Evolutionary conservation across 805 yeast genomes (phyloP).

Genomic region (Ogataea trehalophila): DNA sequence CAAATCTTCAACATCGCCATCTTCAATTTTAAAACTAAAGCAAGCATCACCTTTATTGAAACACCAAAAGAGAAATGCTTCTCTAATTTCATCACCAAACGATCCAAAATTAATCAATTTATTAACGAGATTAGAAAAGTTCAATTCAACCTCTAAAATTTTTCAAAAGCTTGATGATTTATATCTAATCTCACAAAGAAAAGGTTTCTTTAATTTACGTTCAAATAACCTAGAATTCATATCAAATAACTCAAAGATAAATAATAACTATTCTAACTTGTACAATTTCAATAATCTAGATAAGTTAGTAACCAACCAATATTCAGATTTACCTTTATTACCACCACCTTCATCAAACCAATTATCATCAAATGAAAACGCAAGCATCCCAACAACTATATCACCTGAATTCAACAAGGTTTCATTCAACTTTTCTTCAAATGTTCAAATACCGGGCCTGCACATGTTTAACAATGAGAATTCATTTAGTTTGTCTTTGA

Average conservation of each 20-base stretch:
- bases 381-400: constrained; percentile 1
- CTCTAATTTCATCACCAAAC: constrained; percentile 23
- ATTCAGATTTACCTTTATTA: constrained; percentile 17
- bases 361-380: not conserved
- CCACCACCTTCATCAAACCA: constrained; percentile 11
- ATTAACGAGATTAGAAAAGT: constrained; percentile 26
- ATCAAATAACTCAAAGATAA: constrained; percentile 24
- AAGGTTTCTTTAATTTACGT: constrained; percentile 28
- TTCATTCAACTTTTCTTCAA: not conserved
- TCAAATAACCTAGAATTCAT: constrained; percentile 28
- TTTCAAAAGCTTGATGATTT: constrained; percentile 28
- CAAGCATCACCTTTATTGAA: too few relatives aligned
- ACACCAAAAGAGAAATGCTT: constrained; percentile 20
- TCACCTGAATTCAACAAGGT: not conserved
- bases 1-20: too few relatives aligned
- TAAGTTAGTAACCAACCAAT: constrained; percentile 21
- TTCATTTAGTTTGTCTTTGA: constrained; percentile 8
- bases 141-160: constrained; percentile 22
- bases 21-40: too few relatives aligned
- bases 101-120: constrained; percentile 26
- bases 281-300: constrained; percentile 26
- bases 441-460: constrained; percentile 14
- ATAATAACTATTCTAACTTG: constrained; percentile 20
- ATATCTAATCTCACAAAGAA: constrained; percentile 28
- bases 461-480: constrained; percentile 11